Conservation (phyloP, 139 green algal genomes). For the Pleodorina starrii region DNA sequence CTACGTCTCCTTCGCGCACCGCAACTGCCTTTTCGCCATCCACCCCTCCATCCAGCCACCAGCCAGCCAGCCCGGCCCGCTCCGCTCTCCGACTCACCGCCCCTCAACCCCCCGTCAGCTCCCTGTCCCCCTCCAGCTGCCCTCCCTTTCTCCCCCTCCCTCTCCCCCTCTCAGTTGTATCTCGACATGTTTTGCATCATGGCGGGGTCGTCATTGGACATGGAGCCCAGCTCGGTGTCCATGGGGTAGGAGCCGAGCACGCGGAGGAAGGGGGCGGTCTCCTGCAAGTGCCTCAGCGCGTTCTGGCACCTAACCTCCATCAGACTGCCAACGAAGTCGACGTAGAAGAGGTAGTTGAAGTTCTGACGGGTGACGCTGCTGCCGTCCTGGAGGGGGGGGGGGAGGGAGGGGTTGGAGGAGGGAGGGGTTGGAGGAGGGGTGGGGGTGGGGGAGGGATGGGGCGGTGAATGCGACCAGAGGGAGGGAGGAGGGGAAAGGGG, state of each 20-base stretch:
- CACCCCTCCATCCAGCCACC: too few species aligned
- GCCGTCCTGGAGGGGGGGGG: not conserved
- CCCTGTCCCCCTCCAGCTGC: not conserved
- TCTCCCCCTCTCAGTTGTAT: constrained; percentile 26
- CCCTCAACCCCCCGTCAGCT: not conserved
- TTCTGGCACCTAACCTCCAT: constrained; percentile 88
- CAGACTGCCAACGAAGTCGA: constrained; percentile 94
- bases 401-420: not conserved
- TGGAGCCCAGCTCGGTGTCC: constrained; percentile 69
- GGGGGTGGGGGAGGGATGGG: too few species aligned
- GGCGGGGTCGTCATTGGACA: constrained; percentile 44
- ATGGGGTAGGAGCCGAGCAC: constrained; percentile 95
- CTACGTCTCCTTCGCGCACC: too few species aligned
- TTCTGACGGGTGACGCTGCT: constrained; percentile 50
- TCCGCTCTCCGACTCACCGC: too few species aligned
- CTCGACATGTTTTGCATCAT: constrained; percentile 50
- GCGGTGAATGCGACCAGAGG: too few species aligned
- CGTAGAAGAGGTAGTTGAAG: constrained; percentile 99
- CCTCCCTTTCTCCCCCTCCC: not conserved
- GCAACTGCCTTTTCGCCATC: too few species aligned
- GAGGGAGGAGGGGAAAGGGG: too few species aligned
- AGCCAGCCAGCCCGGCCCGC: too few species aligned
- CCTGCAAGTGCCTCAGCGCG: constrained; percentile 94
- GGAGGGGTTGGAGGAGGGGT: too few species aligned
- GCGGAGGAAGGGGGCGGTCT: constrained; percentile 92